Base-by-base conservation (phyloP, 2,329 filamentous ascomycete species). In the Amphichorda felina region DNA sequence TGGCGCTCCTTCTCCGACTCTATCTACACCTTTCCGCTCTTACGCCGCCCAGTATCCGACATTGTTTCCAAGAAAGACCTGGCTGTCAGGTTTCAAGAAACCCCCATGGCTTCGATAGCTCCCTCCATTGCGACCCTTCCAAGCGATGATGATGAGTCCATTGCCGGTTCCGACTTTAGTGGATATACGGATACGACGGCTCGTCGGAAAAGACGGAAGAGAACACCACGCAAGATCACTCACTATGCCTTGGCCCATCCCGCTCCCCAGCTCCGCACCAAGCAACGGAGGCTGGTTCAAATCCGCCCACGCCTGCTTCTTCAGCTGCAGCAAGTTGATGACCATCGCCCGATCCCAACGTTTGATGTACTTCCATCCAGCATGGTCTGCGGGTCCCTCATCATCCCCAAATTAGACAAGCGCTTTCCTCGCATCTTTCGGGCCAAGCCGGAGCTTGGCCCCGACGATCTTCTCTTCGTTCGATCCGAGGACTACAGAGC, bases 281-380 rank as follows among this genome's bases (percentile, higher is more conserved):
- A 77, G 48, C 81, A 80, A 49, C 66, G 81, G 17, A 68, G 79
- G 41, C 62, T 85, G 25, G 64, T 81, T 11, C 73, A 79, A 45
- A 64, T 82, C 21, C 72, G 80, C 13, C 80, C 82, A 9, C 74
- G 74, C 35, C 59, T 86, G 14, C 59, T 86, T 5, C 65, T 88
- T 5, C 82, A 89, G 53, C 60, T 88, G 13, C 82, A 87, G 48
- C 68, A 73, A 38, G 53, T 85, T 28, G 68, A 74, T 41, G 64
- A 63, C 13, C 25, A 37, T 15, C 33, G 40, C 15, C 71, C 82
- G 17, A 79, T 80, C 0, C 66, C 82, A 1, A 70, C 74, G 4
- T 75, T 84, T 43, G 82, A 89, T 45, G 72, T 85, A n/a, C 69
- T 86, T 29, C 80, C 82, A 1, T 75, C 78, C 2, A 72, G 71